These are phyloP conservation scores for Wickerhamiella domercqiae DNA, from an alignment of 805 yeast species.

Conservation along the genomic window DNA sequence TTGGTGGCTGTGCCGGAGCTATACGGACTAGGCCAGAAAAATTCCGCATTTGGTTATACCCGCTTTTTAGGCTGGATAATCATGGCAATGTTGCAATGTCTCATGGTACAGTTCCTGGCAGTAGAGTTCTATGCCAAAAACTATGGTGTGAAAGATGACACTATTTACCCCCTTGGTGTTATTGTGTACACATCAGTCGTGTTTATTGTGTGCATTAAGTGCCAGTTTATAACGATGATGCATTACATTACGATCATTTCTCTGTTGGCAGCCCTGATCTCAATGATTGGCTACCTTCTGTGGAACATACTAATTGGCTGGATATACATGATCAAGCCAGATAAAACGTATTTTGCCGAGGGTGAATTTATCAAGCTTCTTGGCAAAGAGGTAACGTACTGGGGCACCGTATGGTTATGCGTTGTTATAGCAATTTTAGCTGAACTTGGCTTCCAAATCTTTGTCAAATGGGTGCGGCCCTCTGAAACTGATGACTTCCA, in stretches of 20 bases:
- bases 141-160: slow-evolving; percentile 50
- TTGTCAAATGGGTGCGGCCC: slow-evolving; percentile 42
- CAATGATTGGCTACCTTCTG: slow-evolving; percentile 69
- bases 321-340: slow-evolving; percentile 39
- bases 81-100: slow-evolving; percentile 57
- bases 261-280: slow-evolving; percentile 46
- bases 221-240: slow-evolving; percentile 62
- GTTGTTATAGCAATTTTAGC: slow-evolving; percentile 43
- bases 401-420: slow-evolving; percentile 58
- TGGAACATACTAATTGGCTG: slow-evolving; percentile 72
- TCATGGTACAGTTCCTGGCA: slow-evolving; percentile 51
- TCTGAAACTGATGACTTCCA: slow-evolving; percentile 71
- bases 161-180: slow-evolving; percentile 71
- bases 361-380: slow-evolving; percentile 54
- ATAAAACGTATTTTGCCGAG: slow-evolving; percentile 53
- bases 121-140: slow-evolving; percentile 54
- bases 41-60: slow-evolving; percentile 54
- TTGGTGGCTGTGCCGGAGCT: slow-evolving; percentile 83
- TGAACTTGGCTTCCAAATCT: slow-evolving; percentile 48
- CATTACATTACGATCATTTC: slow-evolving; percentile 52
- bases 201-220: slow-evolving; percentile 57
- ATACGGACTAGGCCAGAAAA: slow-evolving; percentile 60
- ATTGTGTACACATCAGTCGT: slow-evolving; percentile 59
- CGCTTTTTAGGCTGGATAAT: slow-evolving; percentile 67
- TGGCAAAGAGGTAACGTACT: slow-evolving; percentile 72